Conservation (phyloP, 2,329 filamentous ascomycete species). For the Aureobasidium lini region DNA sequence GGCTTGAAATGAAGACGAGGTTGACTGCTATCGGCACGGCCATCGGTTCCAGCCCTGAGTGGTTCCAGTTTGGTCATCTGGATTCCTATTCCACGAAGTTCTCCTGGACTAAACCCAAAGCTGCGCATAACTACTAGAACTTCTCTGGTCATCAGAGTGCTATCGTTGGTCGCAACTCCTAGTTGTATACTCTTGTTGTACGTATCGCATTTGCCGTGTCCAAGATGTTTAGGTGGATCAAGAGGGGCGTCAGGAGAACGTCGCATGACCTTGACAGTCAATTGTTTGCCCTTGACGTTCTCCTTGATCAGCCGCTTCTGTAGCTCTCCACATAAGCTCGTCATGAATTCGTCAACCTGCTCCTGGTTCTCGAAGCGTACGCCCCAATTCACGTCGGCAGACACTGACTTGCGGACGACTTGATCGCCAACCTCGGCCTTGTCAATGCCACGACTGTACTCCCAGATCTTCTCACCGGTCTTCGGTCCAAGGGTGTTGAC, state of each 20-base stretch:
- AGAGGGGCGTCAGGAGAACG: conserved; percentile 78
- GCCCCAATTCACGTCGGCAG: conserved; percentile 96
- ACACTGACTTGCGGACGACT: conserved; percentile 82
- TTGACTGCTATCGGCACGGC: conserved; percentile 63
- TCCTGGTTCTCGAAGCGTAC: conserved; percentile 86
- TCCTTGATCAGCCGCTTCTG: conserved; percentile 74
- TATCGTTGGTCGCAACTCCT: conserved; percentile 74
- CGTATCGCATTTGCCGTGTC: conserved; percentile 89
- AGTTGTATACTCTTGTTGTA: conserved; percentile 83
- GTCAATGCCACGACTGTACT: conserved; percentile 86
- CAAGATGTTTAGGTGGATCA: conserved; percentile 86
- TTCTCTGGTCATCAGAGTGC: conserved; percentile 67
- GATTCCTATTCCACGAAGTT: conserved; percentile 84
- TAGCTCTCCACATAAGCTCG: conserved; percentile 77
- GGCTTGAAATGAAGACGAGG: conserved; percentile 65
- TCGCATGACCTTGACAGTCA: conserved; percentile 94
- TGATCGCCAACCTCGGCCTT: conserved; percentile 78
- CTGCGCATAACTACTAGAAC: conserved; percentile 75
- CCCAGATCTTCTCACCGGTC: conserved; percentile 83
- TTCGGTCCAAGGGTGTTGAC: conserved; percentile 73
- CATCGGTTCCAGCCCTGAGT: conserved; percentile 53
- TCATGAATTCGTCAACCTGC: conserved; percentile 90
- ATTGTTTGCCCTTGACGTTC: conserved; percentile 74
- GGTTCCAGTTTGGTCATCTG: conserved; percentile 90
- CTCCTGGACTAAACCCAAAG: conserved; percentile 79